Conservation (phyloP, 73 alveolate genomes). For the Uronychia binucleata region DNA sequence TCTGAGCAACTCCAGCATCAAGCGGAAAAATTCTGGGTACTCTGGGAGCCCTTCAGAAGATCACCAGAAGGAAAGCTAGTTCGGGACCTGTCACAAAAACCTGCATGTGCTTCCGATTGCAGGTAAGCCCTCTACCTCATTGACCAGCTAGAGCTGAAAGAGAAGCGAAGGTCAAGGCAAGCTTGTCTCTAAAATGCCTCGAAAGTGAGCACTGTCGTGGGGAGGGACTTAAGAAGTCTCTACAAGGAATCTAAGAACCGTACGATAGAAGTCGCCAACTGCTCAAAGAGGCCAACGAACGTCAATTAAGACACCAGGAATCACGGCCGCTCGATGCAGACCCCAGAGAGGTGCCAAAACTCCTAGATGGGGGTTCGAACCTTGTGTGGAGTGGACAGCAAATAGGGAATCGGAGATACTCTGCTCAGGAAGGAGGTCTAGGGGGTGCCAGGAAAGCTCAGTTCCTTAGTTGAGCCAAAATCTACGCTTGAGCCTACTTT, state of each 20-base stretch:
- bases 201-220: not conserved
- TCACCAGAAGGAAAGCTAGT: too few relatives aligned
- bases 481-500: not conserved
- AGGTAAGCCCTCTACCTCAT: not conserved
- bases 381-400: too few relatives aligned
- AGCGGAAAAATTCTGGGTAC: too few relatives aligned
- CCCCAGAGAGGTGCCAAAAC: not conserved
- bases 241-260: not conserved
- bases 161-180: not conserved
- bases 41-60: too few relatives aligned
- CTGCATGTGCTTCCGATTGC: not conserved
- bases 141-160: not conserved
- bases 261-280: not conserved
- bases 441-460: not conserved
- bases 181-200: not conserved
- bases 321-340: not conserved
- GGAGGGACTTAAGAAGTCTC: not conserved
- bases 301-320: not conserved
- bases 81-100: not conserved
- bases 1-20: not conserved
- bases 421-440: not conserved
- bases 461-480: not conserved
- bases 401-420: not conserved
- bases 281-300: not conserved
- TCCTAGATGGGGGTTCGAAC: too few relatives aligned